These are phyloP conservation scores for Aspergillus terreus DNA, from an alignment of 2,329 filamentous ascomycete species.

Conservation along the genomic window DNA sequence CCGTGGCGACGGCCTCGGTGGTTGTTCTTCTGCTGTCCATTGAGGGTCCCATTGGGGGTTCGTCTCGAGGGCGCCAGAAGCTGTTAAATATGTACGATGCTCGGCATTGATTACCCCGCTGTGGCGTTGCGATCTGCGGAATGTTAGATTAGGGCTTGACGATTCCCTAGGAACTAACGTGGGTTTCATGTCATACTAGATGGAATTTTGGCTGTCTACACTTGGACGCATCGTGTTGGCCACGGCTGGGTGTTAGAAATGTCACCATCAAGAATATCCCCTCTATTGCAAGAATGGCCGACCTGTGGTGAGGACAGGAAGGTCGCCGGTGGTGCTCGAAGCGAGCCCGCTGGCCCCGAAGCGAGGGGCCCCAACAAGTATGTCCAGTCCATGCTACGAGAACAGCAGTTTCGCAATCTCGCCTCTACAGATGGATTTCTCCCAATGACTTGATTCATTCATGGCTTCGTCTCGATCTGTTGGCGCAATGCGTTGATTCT, in stretches of 20 bases:
- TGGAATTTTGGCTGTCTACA: no score
- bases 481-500: background rate
- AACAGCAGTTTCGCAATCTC: background rate
- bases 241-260: no score
- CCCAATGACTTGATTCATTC: background rate
- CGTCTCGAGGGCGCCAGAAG: background rate
- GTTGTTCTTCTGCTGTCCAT: background rate
- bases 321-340: background rate
- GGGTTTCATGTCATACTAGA: no score
- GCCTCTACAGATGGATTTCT: background rate
- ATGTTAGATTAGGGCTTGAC: background rate
- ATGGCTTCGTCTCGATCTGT: constrained; percentile 2
- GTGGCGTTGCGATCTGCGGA: background rate
- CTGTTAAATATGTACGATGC: background rate
- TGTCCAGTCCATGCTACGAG: background rate
- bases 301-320: no score
- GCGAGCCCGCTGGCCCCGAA: background rate
- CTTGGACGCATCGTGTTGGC: no score
- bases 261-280: no score
- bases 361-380: background rate
- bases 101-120: background rate
- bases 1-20: background rate
- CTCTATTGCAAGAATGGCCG: no score
- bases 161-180: no score
- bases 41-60: background rate